Base-by-base conservation (phyloP, 306 rosid genomes). In the Nissolia schottii region DNA sequence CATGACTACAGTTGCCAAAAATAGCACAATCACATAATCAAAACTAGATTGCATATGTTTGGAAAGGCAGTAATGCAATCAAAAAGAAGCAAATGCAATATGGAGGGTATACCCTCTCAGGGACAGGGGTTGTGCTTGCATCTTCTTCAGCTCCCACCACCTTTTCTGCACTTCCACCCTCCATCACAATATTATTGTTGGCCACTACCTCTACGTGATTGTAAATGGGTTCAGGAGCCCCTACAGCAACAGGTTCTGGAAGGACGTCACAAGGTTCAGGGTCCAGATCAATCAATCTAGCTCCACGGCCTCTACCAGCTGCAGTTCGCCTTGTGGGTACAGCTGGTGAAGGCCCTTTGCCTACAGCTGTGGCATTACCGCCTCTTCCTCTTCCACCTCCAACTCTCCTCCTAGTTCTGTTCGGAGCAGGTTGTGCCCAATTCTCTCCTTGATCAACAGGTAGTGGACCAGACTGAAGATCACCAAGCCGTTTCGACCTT, bases 261-360 rank as follows among this genome's bases (percentile, higher is more conserved):
- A 79, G 85, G 48, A 77, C 82, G 58, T 84, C 87, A 51, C 91
- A 86, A 51, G 90, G 97, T 81, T 91, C 90, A 51, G 95, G 90
- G 61, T 91, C 92, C 75, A 92, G 82, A 73, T 88, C 95, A 53
- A 86, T 77, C 83, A 90, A 77, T 81, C 92, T 88, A 61, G 86
- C 83, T 65, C 92, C 96, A n/a, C 95, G 95, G 83, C 98, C 98
- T 86, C 96, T 85, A 83, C 92, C 90, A 71, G 95, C 88, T 79
- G 96, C 87, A 57, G 90, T 86, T 75, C 87, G 90, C 84, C 96
- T 92, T 32, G 96, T 76, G 53, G 87, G 91, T 84, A 89, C 87
- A 38, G 89, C 96, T 74, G 85, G 84, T 69, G 90, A 81, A 67
- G 89, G 88, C 77, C 92, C 90, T 85, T 92, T 87, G 41, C 87